Evolutionary conservation across 345 rosid species (phyloP), one percentile per base, ranked within the genome.

Genomic region (Punica granatum): DNA sequence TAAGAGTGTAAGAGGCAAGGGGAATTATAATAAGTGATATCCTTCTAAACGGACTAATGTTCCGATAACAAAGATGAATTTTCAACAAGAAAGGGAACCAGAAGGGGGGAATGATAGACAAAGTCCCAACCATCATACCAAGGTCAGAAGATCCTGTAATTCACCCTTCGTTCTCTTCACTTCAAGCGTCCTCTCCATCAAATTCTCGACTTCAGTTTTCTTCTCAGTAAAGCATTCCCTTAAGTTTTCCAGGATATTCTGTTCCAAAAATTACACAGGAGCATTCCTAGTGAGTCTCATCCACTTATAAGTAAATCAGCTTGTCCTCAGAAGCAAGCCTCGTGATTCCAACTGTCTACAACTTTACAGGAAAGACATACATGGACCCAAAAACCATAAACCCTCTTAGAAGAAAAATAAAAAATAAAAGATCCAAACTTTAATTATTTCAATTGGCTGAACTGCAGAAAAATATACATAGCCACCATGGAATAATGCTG

Each of bases 121-220:
- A 30, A 30, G 23, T 26, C 30, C 35, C 68, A 41, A 32, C 26
- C 42, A 43, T 73, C 83, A 72, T 73, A 94, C 99, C 97, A 66
- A 64, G 68, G 86, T 78, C 65, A 82, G 74, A 65, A 76, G 70
- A 51, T 91, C 83, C 68, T 72, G 78, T 67, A 85, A 75, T 68
- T 78, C 87, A 75, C 83, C 83, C 81, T 86, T 84, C 73, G 74
- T 88, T 79, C 80, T 85, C 77, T 79, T 86, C 82, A 84, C 89
- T 71, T 84, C 88, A 26, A 84, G 72, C 70, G 96, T 85, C 72
- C 76, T 83, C 60, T 83, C 83, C 87, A 87, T 71, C 87, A 94
- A 76, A 63, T 76, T 68, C 34, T 81, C 85, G 68, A 85, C 85
- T 76, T 83, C 81, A 70, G 84, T 83, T 75, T 88, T 94, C 91